These are phyloP conservation scores for Quercus robur DNA, from an alignment of 306 rosid genomes.

Conservation along the genomic window DNA sequence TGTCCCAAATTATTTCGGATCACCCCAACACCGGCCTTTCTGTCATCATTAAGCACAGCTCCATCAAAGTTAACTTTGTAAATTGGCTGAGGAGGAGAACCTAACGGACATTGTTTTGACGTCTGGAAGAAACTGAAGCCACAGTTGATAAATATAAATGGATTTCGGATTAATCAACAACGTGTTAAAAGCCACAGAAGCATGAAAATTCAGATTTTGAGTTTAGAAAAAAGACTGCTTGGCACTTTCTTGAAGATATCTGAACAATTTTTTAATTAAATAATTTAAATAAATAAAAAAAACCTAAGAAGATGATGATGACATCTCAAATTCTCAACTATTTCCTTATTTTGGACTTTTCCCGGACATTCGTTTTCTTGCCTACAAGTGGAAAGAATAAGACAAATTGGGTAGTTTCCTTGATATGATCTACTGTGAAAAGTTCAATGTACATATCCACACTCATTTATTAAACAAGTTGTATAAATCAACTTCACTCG, in stretches of 20 bases:
- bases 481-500: not conserved
- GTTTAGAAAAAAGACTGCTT: not conserved
- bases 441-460: not conserved
- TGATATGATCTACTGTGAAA: not conserved
- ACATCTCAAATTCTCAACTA: not conserved
- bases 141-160: no score
- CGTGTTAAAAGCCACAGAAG: no score
- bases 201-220: no score
- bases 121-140: no score
- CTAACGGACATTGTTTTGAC: no score
- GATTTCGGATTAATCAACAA: no score
- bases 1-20: no score
- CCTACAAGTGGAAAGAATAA: not conserved
- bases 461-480: not conserved
- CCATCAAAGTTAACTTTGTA: no score
- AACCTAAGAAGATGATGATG: not conserved
- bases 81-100: no score
- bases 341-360: not conserved
- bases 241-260: not conserved
- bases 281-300: not conserved
- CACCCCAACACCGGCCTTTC: no score
- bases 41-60: no score
- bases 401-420: not conserved
- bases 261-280: not conserved
- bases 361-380: not conserved